These are phyloP conservation scores for Corchorus olitorius DNA, from an alignment of 345 rosid species.

Conservation along the genomic window DNA sequence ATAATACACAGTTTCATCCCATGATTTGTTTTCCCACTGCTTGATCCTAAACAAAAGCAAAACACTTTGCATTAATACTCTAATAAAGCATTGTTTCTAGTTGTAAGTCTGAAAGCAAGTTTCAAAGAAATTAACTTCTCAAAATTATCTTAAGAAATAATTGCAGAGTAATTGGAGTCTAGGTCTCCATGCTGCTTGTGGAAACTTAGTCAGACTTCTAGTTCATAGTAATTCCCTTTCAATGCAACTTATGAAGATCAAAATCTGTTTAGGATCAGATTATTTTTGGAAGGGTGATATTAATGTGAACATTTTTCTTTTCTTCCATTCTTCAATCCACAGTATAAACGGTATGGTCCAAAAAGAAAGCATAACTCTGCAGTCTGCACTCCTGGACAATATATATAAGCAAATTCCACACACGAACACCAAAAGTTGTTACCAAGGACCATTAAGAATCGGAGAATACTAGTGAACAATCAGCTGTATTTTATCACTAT, in stretches of 20 bases:
- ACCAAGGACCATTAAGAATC: too few relatives aligned
- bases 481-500: background rate
- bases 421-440: too few relatives aligned
- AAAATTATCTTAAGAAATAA: too few relatives aligned
- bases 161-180: background rate
- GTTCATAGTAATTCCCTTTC: background rate
- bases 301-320: background rate
- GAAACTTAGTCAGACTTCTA: background rate
- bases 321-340: too few relatives aligned
- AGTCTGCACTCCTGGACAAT: too few relatives aligned
- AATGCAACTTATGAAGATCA: background rate
- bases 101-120: too few relatives aligned
- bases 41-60: background rate
- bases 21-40: background rate
- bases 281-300: background rate
- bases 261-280: background rate
- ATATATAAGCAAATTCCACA: too few relatives aligned
- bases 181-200: background rate
- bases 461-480: background rate
- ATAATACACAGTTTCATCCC: background rate
- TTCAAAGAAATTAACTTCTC: too few relatives aligned
- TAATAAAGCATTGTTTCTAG: too few relatives aligned
- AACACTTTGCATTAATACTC: background rate
- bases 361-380: too few relatives aligned
- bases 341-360: too few relatives aligned